Percentiles rank a stretch among this genome's conserved stretches.
phyloP scores from a whole-genome alignment of 2,329 filamentous ascomycete genomes.

The Cordyceps fumosorosea region DNA sequence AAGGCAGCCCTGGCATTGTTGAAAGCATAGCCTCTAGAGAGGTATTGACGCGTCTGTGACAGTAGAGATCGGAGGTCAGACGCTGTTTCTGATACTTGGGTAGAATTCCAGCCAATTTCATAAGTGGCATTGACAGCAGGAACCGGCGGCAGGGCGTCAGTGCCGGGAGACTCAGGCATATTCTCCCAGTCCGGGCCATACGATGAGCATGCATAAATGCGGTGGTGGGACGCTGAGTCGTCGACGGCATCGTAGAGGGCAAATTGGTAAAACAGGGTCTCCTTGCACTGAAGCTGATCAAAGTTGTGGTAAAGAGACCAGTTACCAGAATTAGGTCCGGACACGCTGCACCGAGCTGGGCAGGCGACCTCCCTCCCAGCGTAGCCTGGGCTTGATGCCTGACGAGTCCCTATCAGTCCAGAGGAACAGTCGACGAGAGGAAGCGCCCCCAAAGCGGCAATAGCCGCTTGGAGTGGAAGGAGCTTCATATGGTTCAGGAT shows the following conservation, averaged over 20 bases:
- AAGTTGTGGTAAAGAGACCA: slow-evolving; percentile 23
- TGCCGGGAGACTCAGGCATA: slow-evolving; percentile 15
- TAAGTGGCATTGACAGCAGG: slow-evolving; percentile 13
- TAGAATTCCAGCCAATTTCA: background rate
- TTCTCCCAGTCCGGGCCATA: slow-evolving; percentile 17
- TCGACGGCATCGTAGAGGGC: slow-evolving; percentile 29
- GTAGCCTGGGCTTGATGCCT: slow-evolving; percentile 5
- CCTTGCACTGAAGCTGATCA: slow-evolving; percentile 22
- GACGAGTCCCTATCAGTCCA: background rate
- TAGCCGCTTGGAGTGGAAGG: background rate
- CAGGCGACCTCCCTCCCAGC: slow-evolving; percentile 10
- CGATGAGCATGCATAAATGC: slow-evolving; percentile 24
- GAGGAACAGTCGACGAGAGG: background rate
- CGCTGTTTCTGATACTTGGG: background rate
- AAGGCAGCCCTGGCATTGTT: slow-evolving; percentile 22
- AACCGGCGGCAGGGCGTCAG: slow-evolving; percentile 23
- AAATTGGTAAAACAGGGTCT: slow-evolving; percentile 29
- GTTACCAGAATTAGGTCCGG: slow-evolving; percentile 20
- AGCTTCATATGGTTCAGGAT: background rate
- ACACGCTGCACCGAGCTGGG: slow-evolving; percentile 19
- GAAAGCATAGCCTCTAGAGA: background rate
- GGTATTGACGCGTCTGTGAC: background rate
- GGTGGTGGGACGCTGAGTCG: slow-evolving; percentile 21
- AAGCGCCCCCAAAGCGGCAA: background rate
- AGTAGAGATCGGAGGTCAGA: background rate